A percentile compares a stretch with the other conserved stretches of the same genome.
Evolutionary conservation across 1,284 basidiomycete species (phyloP).

Genomic region (Chalciporus sp.): DNA sequence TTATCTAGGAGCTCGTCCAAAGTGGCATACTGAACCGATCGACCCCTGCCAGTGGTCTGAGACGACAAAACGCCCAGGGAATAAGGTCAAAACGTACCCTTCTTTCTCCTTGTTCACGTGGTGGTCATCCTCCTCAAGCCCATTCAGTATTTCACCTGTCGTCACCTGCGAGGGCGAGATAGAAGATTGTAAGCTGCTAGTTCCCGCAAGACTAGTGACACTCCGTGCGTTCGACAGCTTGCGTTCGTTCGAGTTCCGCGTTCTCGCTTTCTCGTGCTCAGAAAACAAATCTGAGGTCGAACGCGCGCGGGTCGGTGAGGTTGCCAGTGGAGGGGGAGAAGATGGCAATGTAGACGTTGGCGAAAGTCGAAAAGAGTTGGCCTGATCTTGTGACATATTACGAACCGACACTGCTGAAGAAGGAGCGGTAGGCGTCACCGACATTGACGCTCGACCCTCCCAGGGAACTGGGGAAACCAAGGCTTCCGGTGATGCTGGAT

Average conservation of each 20-base stretch:
- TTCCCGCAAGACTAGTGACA: constrained; percentile 27
- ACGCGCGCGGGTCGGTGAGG: constrained; percentile 52
- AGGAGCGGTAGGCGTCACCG: constrained; percentile 53
- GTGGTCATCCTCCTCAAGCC: constrained; percentile 31
- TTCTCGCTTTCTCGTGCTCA: constrained; percentile 47
- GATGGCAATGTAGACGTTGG: constrained; percentile 36
- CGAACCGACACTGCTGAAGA: constrained; percentile 38
- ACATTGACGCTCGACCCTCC: constrained; percentile 42
- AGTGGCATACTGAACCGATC: constrained; percentile 69
- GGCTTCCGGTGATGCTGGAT: constrained; percentile 71
- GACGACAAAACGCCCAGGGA: constrained; percentile 1
- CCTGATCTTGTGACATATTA: constrained; percentile 32
- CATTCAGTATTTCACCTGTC: constrained; percentile 19
- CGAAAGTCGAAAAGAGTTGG: constrained; percentile 32
- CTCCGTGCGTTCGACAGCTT: constrained; percentile 36
- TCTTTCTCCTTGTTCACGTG: constrained; percentile 41
- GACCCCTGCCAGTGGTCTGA: constrained; percentile 40
- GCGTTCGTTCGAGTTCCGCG: constrained; percentile 32
- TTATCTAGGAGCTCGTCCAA: constrained; percentile 78
- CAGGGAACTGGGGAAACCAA: constrained; percentile 53
- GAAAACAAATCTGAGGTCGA: constrained; percentile 59
- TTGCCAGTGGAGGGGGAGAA: constrained; percentile 38
- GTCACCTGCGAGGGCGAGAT: constrained; percentile 12
- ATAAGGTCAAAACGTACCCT: constrained; percentile 38
- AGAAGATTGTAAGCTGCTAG: constrained; percentile 26